phyloP scores from a whole-genome alignment of 1,284 basidiomycete species.

The Leccinum pallidistipes region DNA sequence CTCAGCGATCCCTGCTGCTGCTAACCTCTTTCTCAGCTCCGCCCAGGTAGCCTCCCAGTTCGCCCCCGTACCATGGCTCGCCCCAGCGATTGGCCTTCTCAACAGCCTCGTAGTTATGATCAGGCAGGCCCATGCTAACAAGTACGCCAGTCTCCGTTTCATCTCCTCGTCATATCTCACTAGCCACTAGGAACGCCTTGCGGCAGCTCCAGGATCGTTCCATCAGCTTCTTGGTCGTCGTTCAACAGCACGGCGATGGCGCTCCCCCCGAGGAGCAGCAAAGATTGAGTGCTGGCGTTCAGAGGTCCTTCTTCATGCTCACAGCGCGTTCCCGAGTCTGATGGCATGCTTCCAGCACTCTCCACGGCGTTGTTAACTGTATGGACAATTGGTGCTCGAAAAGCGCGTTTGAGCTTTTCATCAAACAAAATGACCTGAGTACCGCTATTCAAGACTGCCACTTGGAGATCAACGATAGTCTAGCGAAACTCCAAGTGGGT shows the following conservation, averaged over 20 bases:
- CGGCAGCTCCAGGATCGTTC: slow-evolving; percentile 44
- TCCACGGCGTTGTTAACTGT: slow-evolving; percentile 37
- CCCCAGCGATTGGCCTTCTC: slow-evolving; percentile 41
- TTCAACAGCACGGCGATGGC: slow-evolving; percentile 22
- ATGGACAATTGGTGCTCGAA: slow-evolving; percentile 45
- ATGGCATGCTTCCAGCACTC: slow-evolving; percentile 33
- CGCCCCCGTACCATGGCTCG: slow-evolving; percentile 49
- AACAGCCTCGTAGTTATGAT: slow-evolving; percentile 45
- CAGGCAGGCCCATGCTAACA: slow-evolving; percentile 48
- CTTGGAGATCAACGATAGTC: slow-evolving; percentile 40
- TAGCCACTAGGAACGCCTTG: slow-evolving; percentile 37
- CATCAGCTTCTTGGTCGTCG: slow-evolving; percentile 31
- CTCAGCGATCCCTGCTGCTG: slow-evolving; percentile 13
- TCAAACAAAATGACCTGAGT: slow-evolving; percentile 45
- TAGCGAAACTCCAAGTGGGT: slow-evolving; percentile 44
- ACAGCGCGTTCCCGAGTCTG: slow-evolving; percentile 1
- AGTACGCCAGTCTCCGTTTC: slow-evolving; percentile 29
- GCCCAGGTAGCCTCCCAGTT: slow-evolving; percentile 48
- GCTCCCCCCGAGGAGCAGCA: slow-evolving; percentile 26
- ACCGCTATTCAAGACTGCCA: slow-evolving; percentile 45
- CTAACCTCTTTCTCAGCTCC: slow-evolving; percentile 19
- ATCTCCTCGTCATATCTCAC: slow-evolving; percentile 8
- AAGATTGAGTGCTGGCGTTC: slow-evolving; percentile 20
- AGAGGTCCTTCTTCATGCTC: slow-evolving; percentile 18
- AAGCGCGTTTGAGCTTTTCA: slow-evolving; percentile 40